phyloP scores from a whole-genome alignment of 768 basidiomycete species.

The Xerocomellus amylosporus region DNA sequence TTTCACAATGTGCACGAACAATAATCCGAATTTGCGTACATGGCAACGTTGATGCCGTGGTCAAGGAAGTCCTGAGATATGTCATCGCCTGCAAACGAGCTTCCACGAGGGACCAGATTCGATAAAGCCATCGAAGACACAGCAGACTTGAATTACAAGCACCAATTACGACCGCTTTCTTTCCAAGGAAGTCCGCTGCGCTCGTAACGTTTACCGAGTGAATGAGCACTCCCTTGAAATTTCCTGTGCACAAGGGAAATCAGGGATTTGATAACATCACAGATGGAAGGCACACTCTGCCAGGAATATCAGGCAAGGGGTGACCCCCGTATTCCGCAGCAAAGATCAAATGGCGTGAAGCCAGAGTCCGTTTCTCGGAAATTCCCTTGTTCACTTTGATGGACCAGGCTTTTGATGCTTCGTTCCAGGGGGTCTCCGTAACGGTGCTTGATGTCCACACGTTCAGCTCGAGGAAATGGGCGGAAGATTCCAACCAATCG shows the following conservation, averaged over 20 bases:
- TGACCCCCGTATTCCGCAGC: constrained; percentile 46
- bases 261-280: neutral
- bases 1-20: neutral
- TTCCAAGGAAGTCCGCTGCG: constrained; percentile 47
- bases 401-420: constrained; percentile 37
- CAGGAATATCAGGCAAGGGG: constrained; percentile 39
- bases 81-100: constrained; percentile 23
- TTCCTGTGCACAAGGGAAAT: constrained; percentile 26
- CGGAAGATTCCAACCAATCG: constrained; percentile 58
- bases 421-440: constrained; percentile 34
- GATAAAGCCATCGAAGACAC: neutral
- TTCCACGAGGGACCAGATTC: neutral
- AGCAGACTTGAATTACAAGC: constrained; percentile 49
- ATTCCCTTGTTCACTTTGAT: constrained; percentile 34
- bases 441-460: constrained; percentile 52
- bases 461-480: constrained; percentile 51
- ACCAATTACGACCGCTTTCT: constrained; percentile 60
- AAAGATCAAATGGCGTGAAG: constrained; percentile 49
- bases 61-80: constrained; percentile 30
- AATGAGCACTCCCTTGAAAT: constrained; percentile 42
- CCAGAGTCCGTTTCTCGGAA: constrained; percentile 33
- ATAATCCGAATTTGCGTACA: neutral
- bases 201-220: constrained; percentile 48
- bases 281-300: neutral
- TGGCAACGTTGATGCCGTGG: constrained; percentile 20